Evolutionary conservation across 257 asterid species (phyloP).

Genomic region (Handroanthus guayacan): DNA sequence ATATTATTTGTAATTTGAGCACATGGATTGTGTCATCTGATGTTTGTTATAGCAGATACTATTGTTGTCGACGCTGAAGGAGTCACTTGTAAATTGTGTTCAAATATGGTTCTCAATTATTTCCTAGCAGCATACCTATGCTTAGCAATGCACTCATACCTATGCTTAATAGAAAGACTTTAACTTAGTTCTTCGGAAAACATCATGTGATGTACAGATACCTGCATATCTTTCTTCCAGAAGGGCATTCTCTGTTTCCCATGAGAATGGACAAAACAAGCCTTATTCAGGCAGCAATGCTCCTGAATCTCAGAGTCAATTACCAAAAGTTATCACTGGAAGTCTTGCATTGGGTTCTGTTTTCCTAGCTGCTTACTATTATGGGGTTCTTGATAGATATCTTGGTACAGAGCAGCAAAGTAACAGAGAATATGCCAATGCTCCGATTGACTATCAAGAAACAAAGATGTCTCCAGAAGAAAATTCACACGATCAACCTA

Average conservation of each 20-base stretch:
- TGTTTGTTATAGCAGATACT: background rate
- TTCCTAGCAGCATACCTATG: background rate
- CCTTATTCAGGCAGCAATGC: conserved; percentile 49
- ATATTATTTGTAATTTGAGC: background rate
- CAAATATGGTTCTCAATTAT: background rate
- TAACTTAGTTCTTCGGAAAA: conserved; percentile 25
- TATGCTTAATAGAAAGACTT: background rate
- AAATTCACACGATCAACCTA: conserved; percentile 40
- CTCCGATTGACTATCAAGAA: conserved; percentile 33
- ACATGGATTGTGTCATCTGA: background rate
- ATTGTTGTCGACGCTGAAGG: background rate
- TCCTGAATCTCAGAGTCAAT: conserved; percentile 55
- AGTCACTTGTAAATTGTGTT: background rate
- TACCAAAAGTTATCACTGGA: conserved; percentile 68
- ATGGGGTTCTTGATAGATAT: conserved; percentile 68
- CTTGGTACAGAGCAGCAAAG: conserved; percentile 57
- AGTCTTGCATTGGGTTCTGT: conserved; percentile 75
- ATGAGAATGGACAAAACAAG: conserved; percentile 52
- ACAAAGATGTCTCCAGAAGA: conserved; percentile 42
- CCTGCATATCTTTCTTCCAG: conserved; percentile 89
- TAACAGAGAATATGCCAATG: conserved; percentile 45
- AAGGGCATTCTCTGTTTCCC: conserved; percentile 69
- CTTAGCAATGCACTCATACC: background rate
- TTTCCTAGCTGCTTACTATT: conserved; percentile 69
- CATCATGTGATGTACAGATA: conserved; percentile 57